Percentiles rank a stretch among this genome's conserved stretches.
Evolutionary conservation across 352 stramenopile genomes (phyloP).

Genomic region (Globisporangium solare): DNA sequence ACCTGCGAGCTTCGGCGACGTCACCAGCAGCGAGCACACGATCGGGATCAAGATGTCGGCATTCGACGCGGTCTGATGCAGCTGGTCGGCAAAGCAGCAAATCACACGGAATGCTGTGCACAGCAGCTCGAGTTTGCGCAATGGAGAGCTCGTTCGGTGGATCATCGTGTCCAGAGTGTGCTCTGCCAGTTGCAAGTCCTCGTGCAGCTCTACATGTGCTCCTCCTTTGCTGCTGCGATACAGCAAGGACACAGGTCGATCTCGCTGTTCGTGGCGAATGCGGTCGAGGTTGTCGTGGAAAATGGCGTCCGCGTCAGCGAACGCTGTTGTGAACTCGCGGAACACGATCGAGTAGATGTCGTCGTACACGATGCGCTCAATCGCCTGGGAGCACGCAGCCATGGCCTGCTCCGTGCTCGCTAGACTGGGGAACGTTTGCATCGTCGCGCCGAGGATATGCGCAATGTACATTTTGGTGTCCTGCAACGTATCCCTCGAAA

Average conservation of each 20-base stretch:
- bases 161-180: constrained; percentile 41
- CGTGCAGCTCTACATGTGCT: constrained; percentile 18
- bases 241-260: constrained; percentile 18
- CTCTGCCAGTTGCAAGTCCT: constrained; percentile 42
- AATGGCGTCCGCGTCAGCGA: constrained; percentile 32
- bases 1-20: constrained; percentile 25
- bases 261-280: constrained; percentile 45
- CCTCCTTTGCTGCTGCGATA: background rate
- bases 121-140: constrained; percentile 62
- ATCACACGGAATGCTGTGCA: constrained; percentile 54
- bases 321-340: constrained; percentile 38
- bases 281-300: constrained; percentile 45
- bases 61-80: constrained; percentile 58
- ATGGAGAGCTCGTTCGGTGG: constrained; percentile 36
- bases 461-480: constrained; percentile 70
- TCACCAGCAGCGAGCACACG: constrained; percentile 54
- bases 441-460: constrained; percentile 46
- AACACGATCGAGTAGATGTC: constrained; percentile 66
- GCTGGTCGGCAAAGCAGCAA: constrained; percentile 60
- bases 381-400: constrained; percentile 39
- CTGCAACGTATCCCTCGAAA: constrained; percentile 42
- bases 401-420: constrained; percentile 45
- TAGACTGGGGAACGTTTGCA: constrained; percentile 59
- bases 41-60: constrained; percentile 72
- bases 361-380: constrained; percentile 64